Conservation (phyloP, 2,329 filamentous ascomycete species). For the Lasiodiplodia theobromae region DNA sequence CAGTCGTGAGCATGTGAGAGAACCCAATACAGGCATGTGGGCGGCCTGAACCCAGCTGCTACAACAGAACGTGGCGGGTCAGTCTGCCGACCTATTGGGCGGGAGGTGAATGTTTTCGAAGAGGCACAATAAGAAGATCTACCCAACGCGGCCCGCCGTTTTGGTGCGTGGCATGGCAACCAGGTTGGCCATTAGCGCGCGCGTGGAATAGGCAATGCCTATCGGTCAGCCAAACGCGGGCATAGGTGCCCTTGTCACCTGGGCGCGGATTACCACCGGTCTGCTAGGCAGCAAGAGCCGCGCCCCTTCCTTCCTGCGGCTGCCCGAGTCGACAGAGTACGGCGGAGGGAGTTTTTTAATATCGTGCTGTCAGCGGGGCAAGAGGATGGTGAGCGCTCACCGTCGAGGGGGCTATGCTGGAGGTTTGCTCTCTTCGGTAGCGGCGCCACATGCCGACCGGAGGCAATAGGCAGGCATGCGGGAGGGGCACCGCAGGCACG, state of each 20-base stretch:
- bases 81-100: background rate
- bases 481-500: background rate
- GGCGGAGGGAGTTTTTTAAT: background rate
- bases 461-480: background rate
- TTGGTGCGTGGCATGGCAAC: conserved; percentile 3
- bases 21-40: background rate
- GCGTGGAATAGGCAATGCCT: background rate
- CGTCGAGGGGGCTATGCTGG: conserved; percentile 16
- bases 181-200: background rate
- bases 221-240: conserved; percentile 16
- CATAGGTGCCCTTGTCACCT: background rate
- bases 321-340: background rate
- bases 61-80: background rate
- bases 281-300: conserved; percentile 22
- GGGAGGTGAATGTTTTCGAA: conserved; percentile 4
- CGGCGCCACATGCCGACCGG: background rate
- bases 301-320: conserved; percentile 1
- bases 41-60: background rate
- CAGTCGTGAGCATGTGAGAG: conserved; percentile 2
- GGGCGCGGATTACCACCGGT: background rate
- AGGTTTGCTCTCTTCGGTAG: conserved; percentile 13
- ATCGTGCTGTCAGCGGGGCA: background rate
- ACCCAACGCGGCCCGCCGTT: conserved; percentile 11
- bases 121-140: conserved; percentile 3
- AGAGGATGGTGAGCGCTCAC: background rate